Conservation (phyloP, 2,329 filamentous ascomycete species). For the Byssochlamys sp. region DNA sequence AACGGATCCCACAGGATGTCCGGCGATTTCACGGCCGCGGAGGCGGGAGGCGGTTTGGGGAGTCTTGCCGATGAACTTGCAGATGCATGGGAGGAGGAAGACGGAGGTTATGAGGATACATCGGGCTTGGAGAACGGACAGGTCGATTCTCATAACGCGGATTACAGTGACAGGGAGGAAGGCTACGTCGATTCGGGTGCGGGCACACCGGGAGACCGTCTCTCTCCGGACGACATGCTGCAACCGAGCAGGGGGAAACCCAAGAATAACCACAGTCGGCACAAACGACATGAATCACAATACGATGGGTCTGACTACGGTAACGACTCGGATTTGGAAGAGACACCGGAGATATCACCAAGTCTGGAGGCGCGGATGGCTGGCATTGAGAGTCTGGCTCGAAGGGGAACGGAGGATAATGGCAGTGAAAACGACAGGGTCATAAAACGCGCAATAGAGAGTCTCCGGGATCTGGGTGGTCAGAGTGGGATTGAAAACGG, state of each 20-base stretch:
- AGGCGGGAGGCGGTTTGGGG: slow-evolving; percentile 42
- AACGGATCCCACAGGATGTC: slow-evolving; percentile 29
- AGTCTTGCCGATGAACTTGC: slow-evolving; percentile 56
- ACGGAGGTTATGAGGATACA: slow-evolving; percentile 33
- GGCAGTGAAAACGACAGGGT: slow-evolving; percentile 44
- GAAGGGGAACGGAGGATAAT: slow-evolving; percentile 45
- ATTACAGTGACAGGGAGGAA: slow-evolving; percentile 23
- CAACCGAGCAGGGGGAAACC: slow-evolving; percentile 32
- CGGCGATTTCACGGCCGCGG: slow-evolving; percentile 28
- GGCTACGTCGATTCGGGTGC: slow-evolving; percentile 20
- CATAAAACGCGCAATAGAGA: slow-evolving; percentile 43
- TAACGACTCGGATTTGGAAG: slow-evolving; percentile 46
- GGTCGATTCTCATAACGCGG: slow-evolving; percentile 20
- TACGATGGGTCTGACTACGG: slow-evolving; percentile 53
- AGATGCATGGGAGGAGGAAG: slow-evolving; percentile 48
- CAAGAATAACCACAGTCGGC: slow-evolving; percentile 24
- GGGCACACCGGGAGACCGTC: slow-evolving; percentile 14
- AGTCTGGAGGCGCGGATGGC: slow-evolving; percentile 48
- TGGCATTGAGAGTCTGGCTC: slow-evolving; percentile 45
- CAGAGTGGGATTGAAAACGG: slow-evolving; percentile 50
- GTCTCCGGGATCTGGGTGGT: slow-evolving; percentile 44
- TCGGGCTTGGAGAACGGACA: slow-evolving; percentile 28
- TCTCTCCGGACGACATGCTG: slow-evolving; percentile 17
- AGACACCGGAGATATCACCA: slow-evolving; percentile 43
- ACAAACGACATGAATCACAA: slow-evolving; percentile 34